These are phyloP conservation scores for Colletotrichum simmondsii DNA, from an alignment of 2,329 filamentous ascomycete genomes.

Conservation along the genomic window DNA sequence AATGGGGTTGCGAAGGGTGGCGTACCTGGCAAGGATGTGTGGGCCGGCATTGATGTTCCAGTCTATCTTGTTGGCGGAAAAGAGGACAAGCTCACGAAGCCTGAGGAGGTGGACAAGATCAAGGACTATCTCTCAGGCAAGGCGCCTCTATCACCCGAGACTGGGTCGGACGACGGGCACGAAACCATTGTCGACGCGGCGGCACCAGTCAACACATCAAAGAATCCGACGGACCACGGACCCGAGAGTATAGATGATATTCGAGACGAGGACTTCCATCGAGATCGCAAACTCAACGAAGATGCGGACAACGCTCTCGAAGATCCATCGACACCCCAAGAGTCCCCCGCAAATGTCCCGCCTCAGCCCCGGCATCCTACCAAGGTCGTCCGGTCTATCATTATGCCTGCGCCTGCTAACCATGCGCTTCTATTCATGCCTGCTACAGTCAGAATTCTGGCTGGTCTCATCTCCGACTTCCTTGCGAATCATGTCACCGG, in stretches of 20 bases:
- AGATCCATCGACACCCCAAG: slow-evolving; percentile 59
- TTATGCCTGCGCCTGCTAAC: slow-evolving; percentile 81
- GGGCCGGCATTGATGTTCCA: slow-evolving; percentile 78
- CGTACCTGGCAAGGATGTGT: slow-evolving; percentile 75
- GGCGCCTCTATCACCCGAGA: slow-evolving; percentile 16
- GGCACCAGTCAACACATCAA: slow-evolving; percentile 56
- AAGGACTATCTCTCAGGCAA: slow-evolving; percentile 39
- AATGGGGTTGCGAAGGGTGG: slow-evolving; percentile 67
- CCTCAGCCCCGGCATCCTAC: slow-evolving; percentile 58
- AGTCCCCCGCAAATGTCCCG: slow-evolving; percentile 52
- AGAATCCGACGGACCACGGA: slow-evolving; percentile 42
- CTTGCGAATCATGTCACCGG: slow-evolving; percentile 79
- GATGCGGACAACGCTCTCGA: slow-evolving; percentile 50
- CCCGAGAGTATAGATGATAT: slow-evolving; percentile 52
- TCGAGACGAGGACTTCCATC: slow-evolving; percentile 49
- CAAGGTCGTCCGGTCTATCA: slow-evolving; percentile 72
- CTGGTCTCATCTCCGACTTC: slow-evolving; percentile 86
- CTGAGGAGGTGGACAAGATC: slow-evolving; percentile 77
- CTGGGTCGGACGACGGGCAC: slow-evolving; percentile 35
- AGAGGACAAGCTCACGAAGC: slow-evolving; percentile 80
- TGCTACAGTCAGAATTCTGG: slow-evolving; percentile 77
- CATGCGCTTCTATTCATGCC: slow-evolving; percentile 89
- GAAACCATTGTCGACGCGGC: slow-evolving; percentile 59
- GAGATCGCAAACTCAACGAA: slow-evolving; percentile 40
- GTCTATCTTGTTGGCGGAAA: slow-evolving; percentile 84